Evolutionary conservation across 2,329 filamentous ascomycete genomes (phyloP), one percentile per base, ranked within the genome.

Genomic region (Microcera coccophila): DNA sequence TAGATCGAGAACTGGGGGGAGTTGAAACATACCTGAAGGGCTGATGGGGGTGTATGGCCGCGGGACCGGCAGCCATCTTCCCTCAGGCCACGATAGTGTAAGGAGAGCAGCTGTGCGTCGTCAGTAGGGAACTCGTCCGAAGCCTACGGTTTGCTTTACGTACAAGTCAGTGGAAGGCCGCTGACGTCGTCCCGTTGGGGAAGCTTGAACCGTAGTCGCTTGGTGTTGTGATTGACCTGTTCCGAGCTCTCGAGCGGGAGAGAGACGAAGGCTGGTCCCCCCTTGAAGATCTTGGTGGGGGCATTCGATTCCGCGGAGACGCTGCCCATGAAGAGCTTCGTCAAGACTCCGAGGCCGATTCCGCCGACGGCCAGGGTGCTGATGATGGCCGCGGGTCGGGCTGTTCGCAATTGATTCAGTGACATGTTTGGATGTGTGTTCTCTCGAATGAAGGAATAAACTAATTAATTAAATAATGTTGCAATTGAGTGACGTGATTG

Each of bases 41-140:
- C 70, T 80, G 39, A 84, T 68, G 0, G 84, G 84, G 0, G 82
- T 86, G 52, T 87, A 87, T 0, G 83, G 84, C 32, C 84, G 70
- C 10, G 82, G 61, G 2, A 78, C 76, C 0, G 84, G 83, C 3
- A 81, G 57, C 68, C 72, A 78, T 37, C 69, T 61, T 5, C 77
- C 79, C 10, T 73, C 62, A 0, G 82, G 81, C 50, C 76, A 78
- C 3, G 81, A 75, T 29, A 79, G 60, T 1, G 81, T 82, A 28
- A 87, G 67, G 2, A 87, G 65, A 3, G 83, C 73, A 11, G 73
- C 68, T 64, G 67, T 21, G 5, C 4, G 2, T 3, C 19, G 19
- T 58, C 10, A 58, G 39, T 14, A 8, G 3, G 5, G n/a, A 5
- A 22, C 4, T 21, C 4, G 11, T 11, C 3, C 11, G 5, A 16